Percentiles rank a stretch among this genome's conserved stretches.
phyloP scores from a whole-genome alignment of 306 rosid species.

The Cercis canadensis region DNA sequence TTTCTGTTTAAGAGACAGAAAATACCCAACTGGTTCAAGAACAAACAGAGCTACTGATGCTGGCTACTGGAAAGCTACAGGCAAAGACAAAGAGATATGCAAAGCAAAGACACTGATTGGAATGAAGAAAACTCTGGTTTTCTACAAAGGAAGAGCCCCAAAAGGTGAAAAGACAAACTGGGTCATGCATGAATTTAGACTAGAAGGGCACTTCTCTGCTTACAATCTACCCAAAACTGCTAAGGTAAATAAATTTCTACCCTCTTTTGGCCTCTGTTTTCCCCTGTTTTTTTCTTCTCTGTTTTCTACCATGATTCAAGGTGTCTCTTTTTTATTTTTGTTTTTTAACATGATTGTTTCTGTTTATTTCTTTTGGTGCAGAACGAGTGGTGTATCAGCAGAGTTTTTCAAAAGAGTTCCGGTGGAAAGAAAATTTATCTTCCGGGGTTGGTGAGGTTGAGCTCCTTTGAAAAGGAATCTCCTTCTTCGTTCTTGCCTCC shows the following conservation, averaged over 20 bases:
- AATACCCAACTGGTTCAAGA: conserved; percentile 83
- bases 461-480: conserved; percentile 37
- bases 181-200: conserved; percentile 93
- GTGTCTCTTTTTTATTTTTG: too few species aligned
- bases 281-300: not conserved
- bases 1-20: conserved; percentile 77
- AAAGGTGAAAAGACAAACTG: conserved; percentile 75
- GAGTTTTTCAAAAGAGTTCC: conserved; percentile 61
- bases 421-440: conserved; percentile 54
- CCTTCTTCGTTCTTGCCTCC: conserved; percentile 54
- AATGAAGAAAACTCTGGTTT: conserved; percentile 93
- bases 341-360: not conserved
- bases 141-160: conserved; percentile 90
- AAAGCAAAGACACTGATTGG: conserved; percentile 60
- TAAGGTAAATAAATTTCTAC: conserved; percentile 45
- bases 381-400: conserved; percentile 89
- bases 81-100: conserved; percentile 84
- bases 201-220: conserved; percentile 53
- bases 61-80: conserved; percentile 97
- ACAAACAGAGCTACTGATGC: conserved; percentile 88
- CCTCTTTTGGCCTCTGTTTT: not conserved
- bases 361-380: conserved; percentile 43
- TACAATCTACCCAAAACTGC: conserved; percentile 47
- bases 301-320: not conserved
- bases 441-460: conserved; percentile 47